Evolutionary conservation across 2,329 filamentous ascomycete species (phyloP).

Genomic region (Aspergillus flavus): DNA sequence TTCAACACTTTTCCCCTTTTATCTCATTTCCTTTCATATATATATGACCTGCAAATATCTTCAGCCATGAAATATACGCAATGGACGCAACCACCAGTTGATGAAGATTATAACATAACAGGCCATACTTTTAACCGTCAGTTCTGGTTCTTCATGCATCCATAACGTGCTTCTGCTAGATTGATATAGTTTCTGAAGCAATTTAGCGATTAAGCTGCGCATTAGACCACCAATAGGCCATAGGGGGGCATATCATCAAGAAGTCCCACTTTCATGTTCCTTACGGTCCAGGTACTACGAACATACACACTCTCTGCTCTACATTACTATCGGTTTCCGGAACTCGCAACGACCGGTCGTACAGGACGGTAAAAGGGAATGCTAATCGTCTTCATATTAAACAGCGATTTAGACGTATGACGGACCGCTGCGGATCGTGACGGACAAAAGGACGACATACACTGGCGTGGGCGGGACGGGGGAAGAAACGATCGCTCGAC

Average conservation of each 20-base stretch:
- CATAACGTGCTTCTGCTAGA: neutral
- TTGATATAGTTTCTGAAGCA: neutral
- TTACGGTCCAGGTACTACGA: neutral
- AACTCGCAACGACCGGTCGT: conserved; percentile 19
- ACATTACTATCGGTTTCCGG: conserved; percentile 9
- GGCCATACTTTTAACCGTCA: neutral
- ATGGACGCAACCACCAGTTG: neutral
- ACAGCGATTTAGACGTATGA: conserved; percentile 27
- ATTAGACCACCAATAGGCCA: neutral
- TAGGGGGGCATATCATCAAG: no score
- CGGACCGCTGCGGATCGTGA: conserved; percentile 26
- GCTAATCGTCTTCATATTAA: conserved; percentile 27
- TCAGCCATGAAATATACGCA: neutral
- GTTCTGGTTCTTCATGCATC: neutral
- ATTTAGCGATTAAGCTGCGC: neutral
- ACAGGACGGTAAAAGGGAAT: conserved; percentile 20
- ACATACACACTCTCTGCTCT: neutral
- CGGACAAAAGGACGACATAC: conserved; percentile 26
- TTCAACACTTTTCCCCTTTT: neutral
- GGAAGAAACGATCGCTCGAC: conserved; percentile 27
- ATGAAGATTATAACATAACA: neutral
- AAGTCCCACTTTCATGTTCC: neutral
- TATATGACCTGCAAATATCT: neutral
- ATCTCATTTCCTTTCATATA: neutral
- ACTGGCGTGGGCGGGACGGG: conserved; percentile 18